Base-by-base conservation (phyloP, 2,329 filamentous ascomycete genomes). In the Fonsecaea nubica region DNA sequence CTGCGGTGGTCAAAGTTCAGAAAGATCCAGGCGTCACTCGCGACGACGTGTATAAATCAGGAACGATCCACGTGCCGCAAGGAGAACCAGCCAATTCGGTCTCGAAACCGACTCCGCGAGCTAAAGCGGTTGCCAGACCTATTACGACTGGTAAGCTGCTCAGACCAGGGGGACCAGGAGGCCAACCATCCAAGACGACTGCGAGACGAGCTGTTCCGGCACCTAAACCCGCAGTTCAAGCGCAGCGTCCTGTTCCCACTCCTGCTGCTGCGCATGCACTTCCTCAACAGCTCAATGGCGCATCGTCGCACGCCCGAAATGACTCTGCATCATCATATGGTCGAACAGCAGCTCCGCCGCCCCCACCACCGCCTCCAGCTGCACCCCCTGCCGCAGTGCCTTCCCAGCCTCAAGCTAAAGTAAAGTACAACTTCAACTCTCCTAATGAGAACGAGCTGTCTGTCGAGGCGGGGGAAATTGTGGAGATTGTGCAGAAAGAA, bases 141-240 rank as follows among this genome's bases (percentile, higher is more conserved):
- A 97, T 99, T 74, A 97, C 92, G 1, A 91, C 90, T 72, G 95
- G 95, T 70, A 96, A 96, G 78, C 87, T 99, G 56, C 91, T 99
- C 75, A 92, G 90, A 77, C 93, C 92, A 59, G 93, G 93, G 70
- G 92, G 92, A n/a, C 93, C 92, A 55, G 88, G 88, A 63, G 92
- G 92, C 62, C 88, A 89, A 64, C 92, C 91, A 32, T 92, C 92
- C 15, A 92, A 93, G 76, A 54, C 68, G 4, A 62, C 64, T 12
- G 52, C 63, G 21, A 48, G 67, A 56, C 74, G 75, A 63, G 76
- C 78, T 57, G 71, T 74, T 1, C 77, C 78, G 45, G 74, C 75
- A 8, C 76, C 78, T 18, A 77, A 76, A 63, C 78, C 82, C 55
- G 66, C 68, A 58, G 75, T 63, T 13, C 60, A 68, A 58, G 56